A percentile compares a stretch with the other conserved stretches of the same genome.
phyloP scores from a whole-genome alignment of 2,329 filamentous ascomycete genomes.

The Aspergillus niger region DNA sequence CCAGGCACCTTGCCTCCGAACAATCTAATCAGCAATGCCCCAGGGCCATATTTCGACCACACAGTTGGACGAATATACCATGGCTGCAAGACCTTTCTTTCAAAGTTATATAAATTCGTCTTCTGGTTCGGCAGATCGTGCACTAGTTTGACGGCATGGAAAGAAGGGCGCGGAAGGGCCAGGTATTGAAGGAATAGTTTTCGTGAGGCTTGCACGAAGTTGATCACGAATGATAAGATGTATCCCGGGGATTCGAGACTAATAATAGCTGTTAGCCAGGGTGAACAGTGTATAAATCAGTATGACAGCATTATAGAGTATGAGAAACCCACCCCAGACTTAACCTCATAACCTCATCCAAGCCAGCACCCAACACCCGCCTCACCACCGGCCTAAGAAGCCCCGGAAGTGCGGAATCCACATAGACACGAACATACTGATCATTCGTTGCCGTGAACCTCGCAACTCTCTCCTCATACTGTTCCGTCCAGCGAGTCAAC shows the following conservation, averaged over 20 bases:
- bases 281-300: too few relatives aligned
- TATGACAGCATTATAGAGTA: neutral
- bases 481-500: slow-evolving; percentile 14
- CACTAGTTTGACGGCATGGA: slow-evolving; percentile 5
- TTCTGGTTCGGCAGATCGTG: slow-evolving; percentile 12
- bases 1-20: slow-evolving; percentile 26
- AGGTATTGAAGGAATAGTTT: slow-evolving; percentile 10
- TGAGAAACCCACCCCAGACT: slow-evolving; percentile 19
- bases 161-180: slow-evolving; percentile 6
- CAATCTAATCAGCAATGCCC: slow-evolving; percentile 20
- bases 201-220: neutral
- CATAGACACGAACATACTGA: slow-evolving; percentile 21
- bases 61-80: slow-evolving; percentile 31
- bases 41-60: slow-evolving; percentile 22
- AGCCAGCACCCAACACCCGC: slow-evolving; percentile 16
- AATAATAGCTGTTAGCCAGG: too few relatives aligned
- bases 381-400: slow-evolving; percentile 13
- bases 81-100: slow-evolving; percentile 22
- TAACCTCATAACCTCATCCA: slow-evolving; percentile 23
- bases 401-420: slow-evolving; percentile 19
- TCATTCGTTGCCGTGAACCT: slow-evolving; percentile 18
- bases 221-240: neutral
- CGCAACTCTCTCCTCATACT: slow-evolving; percentile 17
- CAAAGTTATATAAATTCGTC: slow-evolving; percentile 17
- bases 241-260: slow-evolving; percentile 13